A percentile compares a stretch with the other conserved stretches of the same genome.
Conservation (phyloP, 345 rosid genomes). For the Firmiana major region DNA sequence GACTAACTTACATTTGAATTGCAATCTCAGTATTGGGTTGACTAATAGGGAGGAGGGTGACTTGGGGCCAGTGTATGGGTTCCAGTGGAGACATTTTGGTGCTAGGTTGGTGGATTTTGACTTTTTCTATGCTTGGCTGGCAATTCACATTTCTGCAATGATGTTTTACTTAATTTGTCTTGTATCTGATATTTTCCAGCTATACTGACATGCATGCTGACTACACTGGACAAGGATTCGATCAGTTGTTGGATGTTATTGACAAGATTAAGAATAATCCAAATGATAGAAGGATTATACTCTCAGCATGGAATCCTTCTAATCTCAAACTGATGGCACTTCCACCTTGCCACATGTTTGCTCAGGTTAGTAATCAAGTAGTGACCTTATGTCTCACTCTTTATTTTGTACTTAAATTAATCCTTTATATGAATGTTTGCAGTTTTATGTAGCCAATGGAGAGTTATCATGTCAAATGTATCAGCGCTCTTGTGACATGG, state of each 20-base stretch:
- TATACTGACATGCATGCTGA: slow-evolving; percentile 94
- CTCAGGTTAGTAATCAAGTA: slow-evolving; percentile 49
- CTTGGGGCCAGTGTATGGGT: slow-evolving; percentile 89
- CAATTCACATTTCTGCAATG: not conserved
- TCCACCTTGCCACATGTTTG: slow-evolving; percentile 99
- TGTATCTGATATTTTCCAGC: slow-evolving; percentile 33
- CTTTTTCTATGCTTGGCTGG: slow-evolving; percentile 7
- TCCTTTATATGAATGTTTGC: slow-evolving; percentile 20
- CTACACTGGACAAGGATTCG: slow-evolving; percentile 92
- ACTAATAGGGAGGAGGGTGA: slow-evolving; percentile 87
- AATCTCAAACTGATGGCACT: slow-evolving; percentile 93
- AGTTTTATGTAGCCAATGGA: slow-evolving; percentile 87
- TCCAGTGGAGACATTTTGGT: slow-evolving; percentile 99
- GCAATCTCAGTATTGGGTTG: slow-evolving; percentile 61
- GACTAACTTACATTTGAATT: slow-evolving; percentile 11
- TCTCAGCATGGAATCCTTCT: slow-evolving; percentile 98
- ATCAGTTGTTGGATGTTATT: slow-evolving; percentile 85
- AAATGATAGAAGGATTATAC: slow-evolving; percentile 78
- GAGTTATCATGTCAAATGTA: slow-evolving; percentile 98
- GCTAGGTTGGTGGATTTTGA: slow-evolving; percentile 55
- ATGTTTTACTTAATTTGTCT: not conserved
- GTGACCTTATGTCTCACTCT: not conserved
- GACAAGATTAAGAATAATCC: slow-evolving; percentile 91
- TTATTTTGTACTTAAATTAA: not conserved
- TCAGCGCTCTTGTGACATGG: slow-evolving; percentile 97